Evolutionary conservation across 129 eudicot species (phyloP).

Genomic region (Arctium lappa): DNA sequence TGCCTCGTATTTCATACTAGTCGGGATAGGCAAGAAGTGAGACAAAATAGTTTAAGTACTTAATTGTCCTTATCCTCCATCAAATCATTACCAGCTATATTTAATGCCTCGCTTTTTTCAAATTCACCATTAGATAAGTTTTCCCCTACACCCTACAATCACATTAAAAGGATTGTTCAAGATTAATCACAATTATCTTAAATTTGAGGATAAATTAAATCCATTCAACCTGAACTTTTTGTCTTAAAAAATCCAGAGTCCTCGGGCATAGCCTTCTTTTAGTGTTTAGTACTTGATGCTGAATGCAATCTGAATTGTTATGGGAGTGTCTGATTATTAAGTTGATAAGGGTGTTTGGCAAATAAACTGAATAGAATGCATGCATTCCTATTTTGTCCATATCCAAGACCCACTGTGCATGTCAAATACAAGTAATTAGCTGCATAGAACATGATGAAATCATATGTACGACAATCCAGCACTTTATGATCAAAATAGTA

Average conservation of each 20-base stretch:
- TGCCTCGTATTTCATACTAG: background rate
- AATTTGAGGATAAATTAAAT: background rate
- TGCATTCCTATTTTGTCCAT: background rate
- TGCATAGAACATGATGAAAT: background rate
- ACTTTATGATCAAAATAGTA: conserved; percentile 1
- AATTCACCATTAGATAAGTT: background rate
- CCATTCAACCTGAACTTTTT: background rate
- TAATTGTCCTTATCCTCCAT: too few relatives aligned
- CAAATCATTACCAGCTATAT: too few relatives aligned
- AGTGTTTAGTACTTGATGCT: background rate
- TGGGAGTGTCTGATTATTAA: background rate
- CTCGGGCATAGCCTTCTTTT: background rate
- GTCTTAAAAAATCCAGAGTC: background rate
- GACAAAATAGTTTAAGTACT: background rate
- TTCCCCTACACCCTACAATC: background rate
- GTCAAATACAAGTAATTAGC: background rate
- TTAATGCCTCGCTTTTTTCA: background rate
- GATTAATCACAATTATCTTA: background rate
- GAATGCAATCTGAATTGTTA: background rate
- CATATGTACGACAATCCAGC: background rate
- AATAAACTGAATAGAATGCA: background rate
- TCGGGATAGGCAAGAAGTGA: background rate
- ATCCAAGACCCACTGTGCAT: background rate
- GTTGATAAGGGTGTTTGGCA: background rate
- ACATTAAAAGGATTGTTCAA: background rate